phyloP scores from a whole-genome alignment of 163 green algal genomes.

The Chlorella variabilis region DNA sequence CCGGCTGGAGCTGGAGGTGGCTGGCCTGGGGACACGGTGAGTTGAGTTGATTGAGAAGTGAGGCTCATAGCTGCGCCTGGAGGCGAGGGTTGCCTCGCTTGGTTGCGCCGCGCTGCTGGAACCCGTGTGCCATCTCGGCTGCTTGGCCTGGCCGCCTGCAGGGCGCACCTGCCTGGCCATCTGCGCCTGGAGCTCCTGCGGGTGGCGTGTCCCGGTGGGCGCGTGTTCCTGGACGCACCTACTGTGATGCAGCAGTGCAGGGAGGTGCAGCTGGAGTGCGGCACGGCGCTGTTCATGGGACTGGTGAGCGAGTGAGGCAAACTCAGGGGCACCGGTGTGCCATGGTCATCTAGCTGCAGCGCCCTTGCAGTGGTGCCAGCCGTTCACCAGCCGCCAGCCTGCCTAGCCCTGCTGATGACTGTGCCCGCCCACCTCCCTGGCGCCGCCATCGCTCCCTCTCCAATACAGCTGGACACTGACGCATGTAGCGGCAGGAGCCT shows the following conservation, averaged over 20 bases:
- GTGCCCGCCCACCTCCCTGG: no score
- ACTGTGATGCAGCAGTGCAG: neutral
- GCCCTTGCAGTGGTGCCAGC: no score
- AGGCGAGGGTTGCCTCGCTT: no score
- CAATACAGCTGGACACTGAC: no score
- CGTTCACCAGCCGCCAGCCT: no score
- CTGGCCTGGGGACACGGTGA: neutral
- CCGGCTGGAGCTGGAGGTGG: neutral
- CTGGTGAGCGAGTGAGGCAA: neutral
- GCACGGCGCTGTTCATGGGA: neutral
- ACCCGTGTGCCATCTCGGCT: no score
- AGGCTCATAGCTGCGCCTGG: no score
- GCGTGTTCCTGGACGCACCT: neutral
- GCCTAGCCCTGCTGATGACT: no score
- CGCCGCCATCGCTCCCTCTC: no score
- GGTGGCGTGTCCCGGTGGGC: neutral
- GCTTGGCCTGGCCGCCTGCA: neutral
- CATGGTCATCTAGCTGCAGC: no score
- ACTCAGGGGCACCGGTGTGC: no score
- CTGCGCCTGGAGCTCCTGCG: neutral
- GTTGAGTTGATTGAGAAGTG: neutral
- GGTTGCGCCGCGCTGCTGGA: no score
- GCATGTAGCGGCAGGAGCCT: neutral
- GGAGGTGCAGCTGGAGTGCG: constrained; percentile 7
- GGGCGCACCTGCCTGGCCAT: neutral